These are phyloP conservation scores for Podila epicladia DNA, from an alignment of 192 early-diverging fungal species.

Conservation along the genomic window DNA sequence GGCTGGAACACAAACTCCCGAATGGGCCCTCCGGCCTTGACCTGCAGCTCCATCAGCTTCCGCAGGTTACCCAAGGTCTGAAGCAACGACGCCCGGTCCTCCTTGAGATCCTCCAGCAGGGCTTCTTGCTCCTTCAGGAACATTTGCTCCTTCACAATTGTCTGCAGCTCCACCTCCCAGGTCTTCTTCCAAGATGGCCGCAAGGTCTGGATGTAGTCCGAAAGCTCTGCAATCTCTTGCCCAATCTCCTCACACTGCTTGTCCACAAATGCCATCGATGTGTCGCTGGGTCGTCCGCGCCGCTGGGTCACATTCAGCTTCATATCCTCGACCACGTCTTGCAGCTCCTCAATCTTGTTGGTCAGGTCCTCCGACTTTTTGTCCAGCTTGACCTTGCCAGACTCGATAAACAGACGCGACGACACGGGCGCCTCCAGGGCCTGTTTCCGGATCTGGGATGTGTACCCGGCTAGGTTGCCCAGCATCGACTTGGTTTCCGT, in stretches of 20 bases:
- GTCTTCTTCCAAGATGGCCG: conserved; percentile 78
- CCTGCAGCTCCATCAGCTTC: conserved; percentile 65
- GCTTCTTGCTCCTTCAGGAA: conserved; percentile 81
- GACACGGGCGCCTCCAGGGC: conserved; percentile 27
- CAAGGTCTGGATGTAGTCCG: conserved; percentile 64
- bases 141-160: conserved; percentile 77
- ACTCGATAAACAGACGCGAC: conserved; percentile 60
- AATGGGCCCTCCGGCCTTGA: conserved; percentile 50
- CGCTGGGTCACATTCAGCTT: conserved; percentile 75
- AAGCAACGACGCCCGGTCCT: conserved; percentile 66
- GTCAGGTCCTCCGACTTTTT: conserved; percentile 54
- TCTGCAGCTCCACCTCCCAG: conserved; percentile 86
- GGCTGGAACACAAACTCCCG: conserved; percentile 63
- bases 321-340: conserved; percentile 71
- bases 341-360: conserved; percentile 66
- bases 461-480: conserved; percentile 47
- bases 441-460: conserved; percentile 28
- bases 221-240: conserved; percentile 57
- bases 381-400: conserved; percentile 62
- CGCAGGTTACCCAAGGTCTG: conserved; percentile 67
- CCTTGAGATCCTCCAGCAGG: conserved; percentile 70
- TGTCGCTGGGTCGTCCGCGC: conserved; percentile 63
- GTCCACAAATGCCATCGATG: conserved; percentile 58
- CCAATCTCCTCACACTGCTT: conserved; percentile 60
- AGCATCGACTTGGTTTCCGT: conserved; percentile 48